Evolutionary conservation across 768 basidiomycete genomes (phyloP), one percentile per base, ranked within the genome.

Genomic region (Suillus subaureus): DNA sequence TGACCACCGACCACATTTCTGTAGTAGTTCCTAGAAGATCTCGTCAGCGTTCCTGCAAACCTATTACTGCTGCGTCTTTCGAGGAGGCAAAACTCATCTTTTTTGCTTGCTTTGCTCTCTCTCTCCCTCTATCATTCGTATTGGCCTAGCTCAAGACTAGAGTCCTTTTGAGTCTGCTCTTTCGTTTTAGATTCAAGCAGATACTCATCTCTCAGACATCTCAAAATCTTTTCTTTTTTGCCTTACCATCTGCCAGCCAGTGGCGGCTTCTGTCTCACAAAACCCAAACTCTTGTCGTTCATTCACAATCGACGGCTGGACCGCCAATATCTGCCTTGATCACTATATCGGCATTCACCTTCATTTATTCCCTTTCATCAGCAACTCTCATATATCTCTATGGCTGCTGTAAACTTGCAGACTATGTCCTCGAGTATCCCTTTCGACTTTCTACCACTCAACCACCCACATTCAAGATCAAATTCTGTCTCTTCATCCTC

Each of bases 401-500:
- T 92, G 89, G 85, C 89, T 79, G 87, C 89, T 72, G 86, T 89
- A 78, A 89, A 89, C 77, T 83, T 90, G 70, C 89, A 91, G 77
- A 84, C 89, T 79, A 87, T 90, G 83, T 82, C 89, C 68, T 79
- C 85, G 68, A 84, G 81, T 76, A 79, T 87, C 73, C 84, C 89
- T 67, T 85, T 91, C 79, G 90, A 92, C 76, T 92, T 90, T 77
- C 79, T 89, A 62, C 87, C 89, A 57, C 76, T 82, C 62, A 85
- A 81, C 68, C 81, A 81, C 74, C 83, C 82, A 68, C 92, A 91
- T 75, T 92, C 92, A 37, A 86, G 92, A 74, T 92, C 92, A 54
- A 86, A 84, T 75, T 94, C 92, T 23, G 84, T 92, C 75, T 90
- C 90, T 51, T 92, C 92, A 45, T 84, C 87, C 58, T 90, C 89